Evolutionary conservation across 1,139 yeast genomes (phyloP), one percentile per base, ranked within the genome.

Genomic region (Nematodospora anomalae): DNA sequence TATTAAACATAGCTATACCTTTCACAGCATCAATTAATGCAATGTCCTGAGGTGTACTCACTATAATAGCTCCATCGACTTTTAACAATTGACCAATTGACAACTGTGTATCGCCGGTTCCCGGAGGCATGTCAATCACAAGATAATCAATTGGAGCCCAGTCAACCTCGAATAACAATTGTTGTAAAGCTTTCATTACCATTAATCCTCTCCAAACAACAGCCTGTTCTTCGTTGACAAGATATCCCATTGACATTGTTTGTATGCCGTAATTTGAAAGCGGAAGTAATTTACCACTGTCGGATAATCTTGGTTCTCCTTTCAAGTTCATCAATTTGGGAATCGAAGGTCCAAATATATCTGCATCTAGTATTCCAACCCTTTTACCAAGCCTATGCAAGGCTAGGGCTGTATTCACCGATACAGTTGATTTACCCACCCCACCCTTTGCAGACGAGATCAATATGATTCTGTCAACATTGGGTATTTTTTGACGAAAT

Each of bases 241-340:
- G 62, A 51, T 82, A 86, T 0, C 96, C 96, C 95, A 87, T 87
- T 0, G 95, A 85, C 96, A 87, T 87, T 4, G 92, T 79, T 47
- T 83, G 81, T 1, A 87, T 57, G 0, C 96, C 96, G 47, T 82
- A 85, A 51, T 86, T 87, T n/a, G 71, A 58, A 48, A 86, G 58
- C 0, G 96, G 96, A 0, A 82, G 55, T 5, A 87, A 62, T 47
- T 74, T 74, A 0, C 89, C 89, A 10, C 16, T 24, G 3, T 60
- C 61, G 0, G 80, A 64, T 14, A 84, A 51, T 15, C 86, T 55
- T 0, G 95, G 90, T 48, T 81, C 88, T 0, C 87, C 90, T 1
- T 65, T 50, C 12, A 85, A 64, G 21, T 76, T 76, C 59, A 87
- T 66, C 45, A 87, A 62, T 44, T 78, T 79, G 0, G 96, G 96